Evolutionary conservation across 192 early-diverging fungal species (phyloP), one percentile per base, ranked within the genome.

Genomic region (Funneliformis mosseae): DNA sequence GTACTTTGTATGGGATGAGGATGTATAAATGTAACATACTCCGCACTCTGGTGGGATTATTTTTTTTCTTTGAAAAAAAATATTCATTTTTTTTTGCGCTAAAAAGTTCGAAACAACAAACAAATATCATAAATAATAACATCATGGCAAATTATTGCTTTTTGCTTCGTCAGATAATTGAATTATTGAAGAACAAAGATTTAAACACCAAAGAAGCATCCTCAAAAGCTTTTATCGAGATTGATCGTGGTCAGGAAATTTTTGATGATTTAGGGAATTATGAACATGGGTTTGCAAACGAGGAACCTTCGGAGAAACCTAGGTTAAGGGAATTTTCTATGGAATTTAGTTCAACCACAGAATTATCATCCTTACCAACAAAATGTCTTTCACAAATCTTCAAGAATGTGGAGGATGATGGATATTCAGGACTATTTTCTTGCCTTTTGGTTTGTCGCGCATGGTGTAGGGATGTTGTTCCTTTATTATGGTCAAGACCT

Each of bases 381-480:
- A 18, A 55, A 55, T 55, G 50, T 55, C 18, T 55, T 21, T 16
- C 18, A 55, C 14, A 6, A 55, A 55, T 55, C 21, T 55, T 55
- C 16, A 55, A 55, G 16, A 21, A 55, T 55, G 4, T 55, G 21
- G 50, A 55, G 16, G 21, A 55, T 55, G 18, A 55, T 11, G 50
- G 18, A 55, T 5, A 16, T 55, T 55, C 14, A 18, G 50, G 16
- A 48, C 11, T 74, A 27, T 74, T 48, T 55, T 74, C 73, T 59
- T 74, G 73, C 27, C 23, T 74, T 9, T 21, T 46, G 14, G 73
- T 74, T 18, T 48, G 46, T 50, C 73, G 73, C 27, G 16, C 46
- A 25, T 74, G 73, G 73, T 74, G 73, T 59, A 48, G 27, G 38
- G 55, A 27, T 74, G n/a, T 45, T 10, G 27, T 50, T 74, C 73